A percentile compares a stretch with the other conserved stretches of the same genome.
Evolutionary conservation across 441 rosid species (phyloP).

Genomic region (Syzygium malaccense): DNA sequence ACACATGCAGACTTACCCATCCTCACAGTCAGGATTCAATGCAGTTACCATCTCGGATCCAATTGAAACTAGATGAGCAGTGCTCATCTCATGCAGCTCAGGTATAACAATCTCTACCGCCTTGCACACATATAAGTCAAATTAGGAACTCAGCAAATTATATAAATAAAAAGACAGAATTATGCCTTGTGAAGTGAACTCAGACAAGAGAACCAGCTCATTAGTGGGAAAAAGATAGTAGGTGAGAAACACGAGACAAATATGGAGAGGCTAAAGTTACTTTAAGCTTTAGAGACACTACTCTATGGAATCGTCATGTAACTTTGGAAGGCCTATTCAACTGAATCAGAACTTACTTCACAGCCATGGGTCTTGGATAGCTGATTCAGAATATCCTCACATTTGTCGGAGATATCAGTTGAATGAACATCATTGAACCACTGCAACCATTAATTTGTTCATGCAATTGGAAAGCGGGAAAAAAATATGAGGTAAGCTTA

Average conservation of each 20-base stretch:
- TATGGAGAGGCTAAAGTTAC: neutral
- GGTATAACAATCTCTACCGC: slow-evolving; percentile 76
- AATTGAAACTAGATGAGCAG: slow-evolving; percentile 67
- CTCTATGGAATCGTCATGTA: neutral
- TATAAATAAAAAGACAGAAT: neutral
- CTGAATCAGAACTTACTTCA: slow-evolving; percentile 40
- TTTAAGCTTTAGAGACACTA: neutral
- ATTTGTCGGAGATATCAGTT: slow-evolving; percentile 63
- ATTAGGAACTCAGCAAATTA: neutral
- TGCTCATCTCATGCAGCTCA: slow-evolving; percentile 75
- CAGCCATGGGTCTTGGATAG: slow-evolving; percentile 64
- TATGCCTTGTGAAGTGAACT: neutral
- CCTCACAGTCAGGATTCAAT: slow-evolving; percentile 47
- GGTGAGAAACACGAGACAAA: neutral
- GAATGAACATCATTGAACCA: slow-evolving; percentile 90
- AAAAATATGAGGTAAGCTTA: neutral
- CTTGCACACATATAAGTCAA: slow-evolving; percentile 25
- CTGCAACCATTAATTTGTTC: slow-evolving; percentile 25
- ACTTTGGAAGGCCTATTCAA: neutral
- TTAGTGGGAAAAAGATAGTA: neutral
- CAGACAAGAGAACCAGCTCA: neutral
- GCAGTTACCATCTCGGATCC: slow-evolving; percentile 41
- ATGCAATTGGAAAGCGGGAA: neutral
- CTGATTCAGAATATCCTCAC: slow-evolving; percentile 61
- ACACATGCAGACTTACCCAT: slow-evolving; percentile 41